Evolutionary conservation across 306 rosid species (phyloP), one percentile per base, ranked within the genome.

Genomic region (Prunus salicina): DNA sequence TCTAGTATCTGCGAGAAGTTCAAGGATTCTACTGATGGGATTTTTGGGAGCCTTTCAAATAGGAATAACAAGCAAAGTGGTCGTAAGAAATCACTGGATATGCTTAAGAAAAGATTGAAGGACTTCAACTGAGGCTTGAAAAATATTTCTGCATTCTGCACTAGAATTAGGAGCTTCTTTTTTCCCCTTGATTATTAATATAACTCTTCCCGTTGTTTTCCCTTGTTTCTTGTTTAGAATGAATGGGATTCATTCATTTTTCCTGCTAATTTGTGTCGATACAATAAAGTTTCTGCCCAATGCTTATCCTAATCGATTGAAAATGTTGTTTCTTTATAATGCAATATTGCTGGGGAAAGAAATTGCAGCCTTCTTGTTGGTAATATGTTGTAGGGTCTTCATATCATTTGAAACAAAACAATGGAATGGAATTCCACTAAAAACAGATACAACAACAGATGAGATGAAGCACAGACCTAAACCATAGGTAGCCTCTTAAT

Each of bases 41-140:
- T 95, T 41, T 92, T 95, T 45, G 97, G 97, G 79, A 92, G 96
- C 80, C 97, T 95, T 79, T 78, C 96, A 5, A 90, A 70, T 79
- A 89, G 93, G 82, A 89, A 86, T 69, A 69, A 86, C 15, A 92
- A 90, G 89, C 97, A 89, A 78, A 92, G 82, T 76, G 76, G 93
- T n/a, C 88, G 90, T 28, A 95, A 90, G 96, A 95, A 83, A 81
- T 95, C 99, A 71, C 88, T 95, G 93, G 97, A 95, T 38, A 30
- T 72, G 78, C 96, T 95, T 82, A 92, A 88, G 82, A 95, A 84
- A 84, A 75, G 97, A 67, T 91, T 95, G 45, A 95, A 92, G 88
- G 99, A 95, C 83, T 89, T 89, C 79, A 90, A 84, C 75, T 95
- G 84, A 88, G 25, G 64, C 69, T 51, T 68, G 49, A 65, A 50